A percentile compares a stretch with the other conserved stretches of the same genome.
Conservation (phyloP, 352 stramenopile genomes). For the Achlya hypogyna region DNA sequence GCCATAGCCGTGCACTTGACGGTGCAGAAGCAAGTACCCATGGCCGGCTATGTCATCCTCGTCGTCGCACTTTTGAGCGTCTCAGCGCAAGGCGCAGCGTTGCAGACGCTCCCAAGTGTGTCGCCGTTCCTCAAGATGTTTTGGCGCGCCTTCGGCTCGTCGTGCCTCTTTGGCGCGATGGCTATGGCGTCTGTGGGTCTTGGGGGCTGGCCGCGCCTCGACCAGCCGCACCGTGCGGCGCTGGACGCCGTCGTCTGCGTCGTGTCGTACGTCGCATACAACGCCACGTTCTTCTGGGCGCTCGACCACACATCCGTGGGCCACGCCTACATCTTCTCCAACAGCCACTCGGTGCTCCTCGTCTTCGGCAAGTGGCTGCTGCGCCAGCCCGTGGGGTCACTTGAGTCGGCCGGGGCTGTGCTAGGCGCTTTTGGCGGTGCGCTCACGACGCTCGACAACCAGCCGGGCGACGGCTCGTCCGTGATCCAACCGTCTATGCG, state of each 20-base stretch:
- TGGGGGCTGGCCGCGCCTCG: slow-evolving; percentile 21
- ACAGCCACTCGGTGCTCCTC: slow-evolving; percentile 45
- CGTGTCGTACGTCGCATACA: slow-evolving; percentile 35
- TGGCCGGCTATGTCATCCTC: slow-evolving; percentile 37
- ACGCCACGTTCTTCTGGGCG: slow-evolving; percentile 41
- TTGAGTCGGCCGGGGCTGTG: slow-evolving; percentile 33
- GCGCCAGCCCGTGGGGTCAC: slow-evolving; percentile 24
- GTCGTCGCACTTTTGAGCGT: slow-evolving; percentile 31
- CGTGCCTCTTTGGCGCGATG: slow-evolving; percentile 29
- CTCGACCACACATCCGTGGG: slow-evolving; percentile 42
- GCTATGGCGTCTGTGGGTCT: slow-evolving; percentile 25
- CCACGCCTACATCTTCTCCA: slow-evolving; percentile 50
- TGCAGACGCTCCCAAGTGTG: slow-evolving; percentile 33
- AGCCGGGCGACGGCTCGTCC: not conserved
- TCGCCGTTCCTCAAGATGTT: slow-evolving; percentile 45
- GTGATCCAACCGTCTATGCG: slow-evolving; percentile 3
- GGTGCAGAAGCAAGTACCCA: slow-evolving; percentile 38
- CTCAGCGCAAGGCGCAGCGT: slow-evolving; percentile 37
- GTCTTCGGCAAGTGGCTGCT: slow-evolving; percentile 39
- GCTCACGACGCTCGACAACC: slow-evolving; percentile 33
- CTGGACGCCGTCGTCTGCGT: slow-evolving; percentile 27
- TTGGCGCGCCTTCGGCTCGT: slow-evolving; percentile 40
- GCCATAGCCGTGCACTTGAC: slow-evolving; percentile 30
- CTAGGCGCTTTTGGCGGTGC: slow-evolving; percentile 37
- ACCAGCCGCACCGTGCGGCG: slow-evolving; percentile 18